Conservation (phyloP, 2,329 filamentous ascomycete species). For the Phaeophleospora eucalypticola region DNA sequence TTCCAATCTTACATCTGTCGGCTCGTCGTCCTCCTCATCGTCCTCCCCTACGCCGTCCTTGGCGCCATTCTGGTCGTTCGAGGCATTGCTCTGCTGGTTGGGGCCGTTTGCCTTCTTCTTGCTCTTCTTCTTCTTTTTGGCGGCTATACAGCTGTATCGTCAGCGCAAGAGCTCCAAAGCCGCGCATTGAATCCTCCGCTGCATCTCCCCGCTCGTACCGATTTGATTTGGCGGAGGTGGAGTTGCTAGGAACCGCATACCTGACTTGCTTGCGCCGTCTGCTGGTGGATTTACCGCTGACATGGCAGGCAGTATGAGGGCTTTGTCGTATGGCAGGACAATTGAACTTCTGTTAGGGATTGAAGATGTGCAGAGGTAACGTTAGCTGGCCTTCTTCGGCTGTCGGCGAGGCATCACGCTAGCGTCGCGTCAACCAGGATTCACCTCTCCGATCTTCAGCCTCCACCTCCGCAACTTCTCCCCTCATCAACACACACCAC, state of each 20-base stretch:
- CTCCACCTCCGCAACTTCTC: too few species aligned
- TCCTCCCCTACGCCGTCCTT: slow-evolving; percentile 37
- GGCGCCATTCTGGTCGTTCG: slow-evolving; percentile 31
- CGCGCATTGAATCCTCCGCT: slow-evolving; percentile 7
- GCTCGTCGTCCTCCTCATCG: slow-evolving; percentile 38
- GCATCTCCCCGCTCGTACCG: slow-evolving; percentile 4
- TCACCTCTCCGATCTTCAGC: too few species aligned
- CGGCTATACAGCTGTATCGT: slow-evolving; percentile 8
- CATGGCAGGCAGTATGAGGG: slow-evolving; percentile 9
- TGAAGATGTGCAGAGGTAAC: too few species aligned
- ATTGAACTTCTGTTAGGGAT: too few species aligned
- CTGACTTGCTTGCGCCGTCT: slow-evolving; percentile 16
- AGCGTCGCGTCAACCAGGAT: too few species aligned
- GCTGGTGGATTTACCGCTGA: slow-evolving; percentile 13
- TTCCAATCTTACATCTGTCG: slow-evolving; percentile 16
- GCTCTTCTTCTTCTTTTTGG: slow-evolving; percentile 51
- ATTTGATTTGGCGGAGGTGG: background rate
- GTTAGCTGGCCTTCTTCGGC: too few species aligned
- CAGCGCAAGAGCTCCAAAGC: slow-evolving; percentile 1
- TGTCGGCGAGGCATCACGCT: too few species aligned
- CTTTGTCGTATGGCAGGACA: background rate
- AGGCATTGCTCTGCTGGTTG: slow-evolving; percentile 37
- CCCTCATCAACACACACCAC: too few species aligned
- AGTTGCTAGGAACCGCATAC: slow-evolving; percentile 9
- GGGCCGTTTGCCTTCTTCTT: slow-evolving; percentile 53